Conservation (phyloP, 768 basidiomycete species). For the Megacollybia marginata region DNA sequence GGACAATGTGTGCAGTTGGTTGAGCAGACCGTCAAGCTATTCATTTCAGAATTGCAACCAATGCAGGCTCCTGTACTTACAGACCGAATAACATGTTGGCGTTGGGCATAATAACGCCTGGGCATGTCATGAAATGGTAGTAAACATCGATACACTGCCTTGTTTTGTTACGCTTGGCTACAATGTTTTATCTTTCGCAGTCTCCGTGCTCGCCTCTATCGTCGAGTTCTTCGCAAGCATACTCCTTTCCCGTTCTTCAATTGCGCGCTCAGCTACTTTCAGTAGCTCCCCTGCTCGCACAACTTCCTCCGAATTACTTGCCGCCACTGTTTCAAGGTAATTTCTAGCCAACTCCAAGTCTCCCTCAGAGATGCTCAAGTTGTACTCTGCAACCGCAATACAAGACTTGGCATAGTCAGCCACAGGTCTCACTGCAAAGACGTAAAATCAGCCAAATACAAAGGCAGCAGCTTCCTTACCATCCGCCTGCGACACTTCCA, state of each 20-base stretch:
- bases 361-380: constrained; percentile 54
- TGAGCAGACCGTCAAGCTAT: constrained; percentile 64
- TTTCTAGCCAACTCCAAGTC: constrained; percentile 65
- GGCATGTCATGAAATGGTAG: constrained; percentile 34
- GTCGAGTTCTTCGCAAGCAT: too few species aligned
- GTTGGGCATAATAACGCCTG: constrained; percentile 56
- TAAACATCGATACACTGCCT: too few species aligned
- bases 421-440: constrained; percentile 50
- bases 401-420: constrained; percentile 81
- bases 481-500: constrained; percentile 62
- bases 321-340: constrained; percentile 66
- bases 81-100: constrained; percentile 63
- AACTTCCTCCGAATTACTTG: constrained; percentile 79
- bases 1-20: constrained; percentile 68
- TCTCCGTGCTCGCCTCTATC: too few species aligned
- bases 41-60: constrained; percentile 7
- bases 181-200: too few species aligned
- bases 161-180: too few species aligned
- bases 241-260: background rate
- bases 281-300: constrained; percentile 65
- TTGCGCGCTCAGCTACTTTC: constrained; percentile 22
- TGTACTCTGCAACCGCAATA: constrained; percentile 76
- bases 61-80: constrained; percentile 27
- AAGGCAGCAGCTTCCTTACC: constrained; percentile 30
- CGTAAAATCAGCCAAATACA: constrained; percentile 10